Evolutionary conservation across 2,329 filamentous ascomycete species (phyloP).

Genomic region (Botryosphaeria agaves): DNA sequence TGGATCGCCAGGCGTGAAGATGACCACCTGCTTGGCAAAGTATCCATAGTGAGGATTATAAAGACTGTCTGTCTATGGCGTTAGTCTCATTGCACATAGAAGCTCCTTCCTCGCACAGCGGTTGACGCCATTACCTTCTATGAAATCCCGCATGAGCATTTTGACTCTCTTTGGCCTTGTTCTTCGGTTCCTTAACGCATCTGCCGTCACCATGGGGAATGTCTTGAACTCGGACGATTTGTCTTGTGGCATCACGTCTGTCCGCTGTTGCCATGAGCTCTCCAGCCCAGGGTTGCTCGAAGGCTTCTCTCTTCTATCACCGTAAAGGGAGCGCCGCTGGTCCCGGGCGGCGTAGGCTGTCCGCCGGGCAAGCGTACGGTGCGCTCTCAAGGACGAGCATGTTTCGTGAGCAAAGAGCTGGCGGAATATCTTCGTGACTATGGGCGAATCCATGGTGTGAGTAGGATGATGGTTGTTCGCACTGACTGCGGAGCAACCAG

Average conservation of each 20-base stretch:
- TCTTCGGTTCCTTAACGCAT: conserved; percentile 51
- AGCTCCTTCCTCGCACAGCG: background rate
- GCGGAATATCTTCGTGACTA: conserved; percentile 62
- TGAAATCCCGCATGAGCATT: conserved; percentile 95
- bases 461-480: too few relatives aligned
- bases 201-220: conserved; percentile 74
- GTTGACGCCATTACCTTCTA: conserved; percentile 66
- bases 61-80: conserved; percentile 49
- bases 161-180: conserved; percentile 77
- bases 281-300: conserved; percentile 20
- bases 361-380: conserved; percentile 8
- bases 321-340: conserved; percentile 14
- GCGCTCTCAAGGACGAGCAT: conserved; percentile 31
- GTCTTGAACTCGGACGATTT: conserved; percentile 62
- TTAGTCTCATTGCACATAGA: conserved; percentile 3
- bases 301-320: conserved; percentile 1
- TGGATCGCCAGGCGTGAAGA: conserved; percentile 81
- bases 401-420: conserved; percentile 66
- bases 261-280: conserved; percentile 74
- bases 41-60: conserved; percentile 94
- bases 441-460: conserved; percentile 74
- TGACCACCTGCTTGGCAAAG: conserved; percentile 90
- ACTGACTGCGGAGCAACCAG: too few relatives aligned
- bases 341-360: conserved; percentile 15
- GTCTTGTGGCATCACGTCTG: conserved; percentile 56